Base-by-base conservation (phyloP, 805 yeast species). In the Candida nanaspora region DNA sequence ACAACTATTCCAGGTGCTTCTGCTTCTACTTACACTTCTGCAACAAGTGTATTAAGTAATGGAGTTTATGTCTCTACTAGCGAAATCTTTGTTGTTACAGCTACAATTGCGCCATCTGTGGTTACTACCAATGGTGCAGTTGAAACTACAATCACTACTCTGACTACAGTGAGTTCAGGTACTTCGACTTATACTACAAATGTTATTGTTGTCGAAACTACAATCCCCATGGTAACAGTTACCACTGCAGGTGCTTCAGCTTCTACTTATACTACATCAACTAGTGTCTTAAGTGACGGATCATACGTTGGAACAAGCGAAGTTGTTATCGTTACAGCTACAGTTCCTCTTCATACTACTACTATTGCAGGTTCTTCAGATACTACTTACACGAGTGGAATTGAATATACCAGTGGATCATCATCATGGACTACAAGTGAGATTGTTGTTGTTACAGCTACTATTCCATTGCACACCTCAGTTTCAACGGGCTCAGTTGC, bases 231-330 rank as follows among this genome's bases (percentile, higher is more conserved):
- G 20, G 8, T 15, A 15, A 32, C 34, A 9, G 16, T n/a, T 18
- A 32, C 34, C 15, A 32, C 16, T n/a, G 20, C 34, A 19, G 34
- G 37, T 35, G 14, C 37, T 9, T 35, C 37, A 15, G 27, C 29
- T 23, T 14, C 7, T 10, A 11, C 18, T 16, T 35, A 22, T 21
- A 35, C 29, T 6, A 22, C 29, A 4, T 22, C 8, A 4, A 35
- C 29, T 4, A 22, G 10, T 14, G 26, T n/a, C 4, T 16, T 18
- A 7, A 13, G 6, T 14, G 37, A 23, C 11, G 5, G 26, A 4
- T 9, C 29, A 9, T 14, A 7, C 4, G 13, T 3, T 4, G 14
- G 18, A 14, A 35, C 37, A 7, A n/a, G 29, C 7, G 28, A 8
- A 16, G 18, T 35, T 35, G 28, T 35, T 16, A 18, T 35, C 4